Evolutionary conservation across 116 monocot species (phyloP).

Genomic region (Posidonia oceanica): DNA sequence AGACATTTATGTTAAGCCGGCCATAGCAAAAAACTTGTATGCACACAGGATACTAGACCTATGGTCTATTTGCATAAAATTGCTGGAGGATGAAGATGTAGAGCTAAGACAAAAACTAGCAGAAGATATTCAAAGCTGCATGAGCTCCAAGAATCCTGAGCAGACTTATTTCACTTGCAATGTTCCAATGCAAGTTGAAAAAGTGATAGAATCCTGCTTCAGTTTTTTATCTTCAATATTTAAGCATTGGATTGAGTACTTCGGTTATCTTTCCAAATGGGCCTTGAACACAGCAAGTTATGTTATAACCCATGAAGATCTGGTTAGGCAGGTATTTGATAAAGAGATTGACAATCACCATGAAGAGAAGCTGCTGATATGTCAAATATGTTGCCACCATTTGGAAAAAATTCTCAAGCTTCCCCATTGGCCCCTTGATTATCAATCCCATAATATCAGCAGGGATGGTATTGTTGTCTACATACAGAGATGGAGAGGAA

Average conservation of each 20-base stretch:
- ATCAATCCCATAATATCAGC: neutral
- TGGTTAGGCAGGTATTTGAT: conserved; percentile 83
- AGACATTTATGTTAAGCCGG: neutral
- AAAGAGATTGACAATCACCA: conserved; percentile 99
- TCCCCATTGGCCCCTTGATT: conserved; percentile 7
- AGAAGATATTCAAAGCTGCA: conserved; percentile 47
- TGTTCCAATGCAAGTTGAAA: conserved; percentile 67
- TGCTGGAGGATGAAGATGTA: conserved; percentile 89
- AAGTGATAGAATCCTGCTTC: conserved; percentile 60
- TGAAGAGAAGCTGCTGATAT: conserved; percentile 91
- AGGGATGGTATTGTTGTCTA: conserved; percentile 17
- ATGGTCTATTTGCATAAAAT: conserved; percentile 68
- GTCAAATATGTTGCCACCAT: conserved; percentile 86
- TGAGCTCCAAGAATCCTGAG: conserved; percentile 15
- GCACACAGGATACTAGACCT: conserved; percentile 52
- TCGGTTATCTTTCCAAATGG: conserved; percentile 44
- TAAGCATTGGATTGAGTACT: conserved; percentile 56
- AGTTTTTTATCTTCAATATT: conserved; percentile 62
- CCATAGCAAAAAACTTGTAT: conserved; percentile 31
- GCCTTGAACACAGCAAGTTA: conserved; percentile 27
- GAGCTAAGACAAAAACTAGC: conserved; percentile 57
- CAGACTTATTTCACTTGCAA: conserved; percentile 9
- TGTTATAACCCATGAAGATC: conserved; percentile 33
- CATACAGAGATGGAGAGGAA: conserved; percentile 40
- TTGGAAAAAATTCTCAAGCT: conserved; percentile 44